These are phyloP conservation scores for Neurospora tetraspora DNA, from an alignment of 495 filamentous ascomycete species.

Conservation along the genomic window DNA sequence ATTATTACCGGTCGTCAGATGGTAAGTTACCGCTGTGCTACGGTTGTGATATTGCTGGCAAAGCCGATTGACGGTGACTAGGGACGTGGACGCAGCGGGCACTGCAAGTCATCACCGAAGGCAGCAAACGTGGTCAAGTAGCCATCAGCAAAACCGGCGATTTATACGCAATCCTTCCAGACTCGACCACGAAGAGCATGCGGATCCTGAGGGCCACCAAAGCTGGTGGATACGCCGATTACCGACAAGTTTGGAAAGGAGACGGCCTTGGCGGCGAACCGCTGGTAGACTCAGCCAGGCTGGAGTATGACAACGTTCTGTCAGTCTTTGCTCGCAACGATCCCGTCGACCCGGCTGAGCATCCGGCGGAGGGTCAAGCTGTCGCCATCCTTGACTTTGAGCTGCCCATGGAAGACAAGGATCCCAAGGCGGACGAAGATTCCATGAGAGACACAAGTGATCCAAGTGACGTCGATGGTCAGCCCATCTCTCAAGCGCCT, in stretches of 20 bases:
- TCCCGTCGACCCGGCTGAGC: not conserved
- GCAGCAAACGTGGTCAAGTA: constrained; percentile 25
- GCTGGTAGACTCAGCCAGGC: constrained; percentile 25
- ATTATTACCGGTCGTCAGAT: constrained; percentile 31
- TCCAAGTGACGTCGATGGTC: not conserved
- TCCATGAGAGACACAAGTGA: not conserved
- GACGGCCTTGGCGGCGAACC: constrained; percentile 26
- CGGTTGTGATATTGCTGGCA: not conserved
- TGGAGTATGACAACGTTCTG: constrained; percentile 25
- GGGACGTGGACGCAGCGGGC: constrained; percentile 21
- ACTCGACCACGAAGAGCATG: constrained; percentile 14
- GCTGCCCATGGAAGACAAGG: constrained; percentile 3
- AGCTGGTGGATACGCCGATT: constrained; percentile 14
- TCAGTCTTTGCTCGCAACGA: constrained; percentile 25
- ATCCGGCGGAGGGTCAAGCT: constrained; percentile 7
- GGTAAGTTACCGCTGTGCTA: constrained; percentile 13
- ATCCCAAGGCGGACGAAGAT: not conserved
- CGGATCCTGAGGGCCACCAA: constrained; percentile 23
- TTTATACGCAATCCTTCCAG: constrained; percentile 28
- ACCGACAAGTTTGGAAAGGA: constrained; percentile 24
- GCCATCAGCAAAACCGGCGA: constrained; percentile 25
- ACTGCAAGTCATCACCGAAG: constrained; percentile 18
- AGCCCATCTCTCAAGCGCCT: not conserved
- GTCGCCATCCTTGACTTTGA: constrained; percentile 30
- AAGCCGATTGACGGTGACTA: not conserved